A percentile compares a stretch with the other conserved stretches of the same genome.
phyloP scores from a whole-genome alignment of 805 yeast genomes.

The Teunomyces cretensis region DNA sequence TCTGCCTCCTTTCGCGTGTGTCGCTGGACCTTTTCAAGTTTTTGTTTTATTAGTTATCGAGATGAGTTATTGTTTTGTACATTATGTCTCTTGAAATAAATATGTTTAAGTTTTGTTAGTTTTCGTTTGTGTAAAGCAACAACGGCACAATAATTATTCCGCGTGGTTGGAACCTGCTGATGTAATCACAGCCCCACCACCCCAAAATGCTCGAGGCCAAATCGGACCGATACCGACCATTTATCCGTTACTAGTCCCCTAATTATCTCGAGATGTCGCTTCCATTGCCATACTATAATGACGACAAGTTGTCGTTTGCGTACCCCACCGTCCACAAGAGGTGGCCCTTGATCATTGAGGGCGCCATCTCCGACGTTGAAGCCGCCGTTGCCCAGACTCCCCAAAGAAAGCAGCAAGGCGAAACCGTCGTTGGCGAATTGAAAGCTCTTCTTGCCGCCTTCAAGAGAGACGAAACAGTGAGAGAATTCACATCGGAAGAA shows the following conservation, averaged over 20 bases:
- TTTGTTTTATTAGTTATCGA: slow-evolving; percentile 9
- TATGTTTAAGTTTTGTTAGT: neutral
- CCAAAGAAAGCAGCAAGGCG: slow-evolving; percentile 45
- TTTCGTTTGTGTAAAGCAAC: no score
- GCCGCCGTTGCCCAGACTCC: slow-evolving; percentile 28
- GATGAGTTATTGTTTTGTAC: slow-evolving; percentile 4
- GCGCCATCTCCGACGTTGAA: slow-evolving; percentile 62
- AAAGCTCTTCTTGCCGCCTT: slow-evolving; percentile 45
- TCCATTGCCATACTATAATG: slow-evolving; percentile 51
- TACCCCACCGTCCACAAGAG: slow-evolving; percentile 72
- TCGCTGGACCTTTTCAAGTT: slow-evolving; percentile 2
- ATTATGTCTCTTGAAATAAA: slow-evolving; percentile 4
- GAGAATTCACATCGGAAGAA: slow-evolving; percentile 24
- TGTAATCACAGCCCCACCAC: neutral
- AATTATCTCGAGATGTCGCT: neutral
- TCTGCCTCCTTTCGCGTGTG: neutral
- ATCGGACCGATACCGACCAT: neutral
- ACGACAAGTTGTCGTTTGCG: slow-evolving; percentile 79
- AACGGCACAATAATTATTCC: no score
- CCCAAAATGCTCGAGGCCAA: neutral
- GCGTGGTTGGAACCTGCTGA: neutral
- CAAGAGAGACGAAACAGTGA: slow-evolving; percentile 31
- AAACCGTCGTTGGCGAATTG: slow-evolving; percentile 40
- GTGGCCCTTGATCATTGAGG: slow-evolving; percentile 83
- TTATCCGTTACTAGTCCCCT: neutral